Conservation (phyloP, 2,329 filamentous ascomycete genomes). For the Arthrinium phaeospermum region DNA sequence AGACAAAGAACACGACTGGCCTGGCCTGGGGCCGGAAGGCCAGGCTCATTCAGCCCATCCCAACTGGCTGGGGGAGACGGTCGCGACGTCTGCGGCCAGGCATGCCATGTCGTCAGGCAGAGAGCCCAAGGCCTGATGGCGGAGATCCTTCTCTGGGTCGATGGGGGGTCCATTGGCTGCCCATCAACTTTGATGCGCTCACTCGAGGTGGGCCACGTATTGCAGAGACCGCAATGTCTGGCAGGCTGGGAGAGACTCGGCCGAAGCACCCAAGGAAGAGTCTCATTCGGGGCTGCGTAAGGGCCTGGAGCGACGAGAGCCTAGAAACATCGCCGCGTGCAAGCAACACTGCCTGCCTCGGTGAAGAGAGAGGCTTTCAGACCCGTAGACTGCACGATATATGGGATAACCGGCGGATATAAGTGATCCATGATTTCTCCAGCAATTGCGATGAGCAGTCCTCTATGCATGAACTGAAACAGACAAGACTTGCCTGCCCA, state of each 20-base stretch:
- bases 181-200: constrained; percentile 9
- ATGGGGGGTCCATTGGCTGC: not conserved
- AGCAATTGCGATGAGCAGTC: not conserved
- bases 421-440: not conserved
- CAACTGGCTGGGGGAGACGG: constrained; percentile 8
- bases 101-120: not conserved
- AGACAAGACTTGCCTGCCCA: not conserved
- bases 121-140: not conserved
- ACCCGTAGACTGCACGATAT: not conserved
- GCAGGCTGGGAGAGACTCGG: not conserved
- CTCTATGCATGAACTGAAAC: not conserved
- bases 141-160: not conserved
- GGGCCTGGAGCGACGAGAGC: not conserved
- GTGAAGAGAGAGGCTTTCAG: not conserved
- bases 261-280: not conserved
- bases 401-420: not conserved
- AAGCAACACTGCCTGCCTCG: not conserved
- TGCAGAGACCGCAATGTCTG: not conserved
- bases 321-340: not conserved
- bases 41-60: not conserved
- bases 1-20: not conserved
- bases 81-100: constrained; percentile 12
- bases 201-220: not conserved
- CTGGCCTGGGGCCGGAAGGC: not conserved
- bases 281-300: not conserved